Evolutionary conservation across 192 early-diverging fungal species (phyloP).

Genomic region (Diversispora epigaea): DNA sequence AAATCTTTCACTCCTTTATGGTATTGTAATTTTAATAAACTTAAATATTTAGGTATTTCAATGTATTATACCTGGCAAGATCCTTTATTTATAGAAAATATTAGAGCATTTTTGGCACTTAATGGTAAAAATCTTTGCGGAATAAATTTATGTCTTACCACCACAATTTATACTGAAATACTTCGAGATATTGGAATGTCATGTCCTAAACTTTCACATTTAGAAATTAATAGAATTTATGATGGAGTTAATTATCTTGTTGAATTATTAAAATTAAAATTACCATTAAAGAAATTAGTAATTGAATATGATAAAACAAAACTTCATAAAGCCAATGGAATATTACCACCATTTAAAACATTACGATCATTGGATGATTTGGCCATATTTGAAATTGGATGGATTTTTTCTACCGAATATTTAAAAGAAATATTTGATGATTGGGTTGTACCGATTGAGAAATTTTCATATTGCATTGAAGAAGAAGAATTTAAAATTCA

Average conservation of each 20-base stretch:
- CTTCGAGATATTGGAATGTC: background rate
- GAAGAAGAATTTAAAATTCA: conserved; percentile 70
- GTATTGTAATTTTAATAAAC: background rate
- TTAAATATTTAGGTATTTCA: background rate
- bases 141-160: background rate
- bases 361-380: background rate
- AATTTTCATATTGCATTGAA: background rate
- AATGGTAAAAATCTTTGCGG: background rate
- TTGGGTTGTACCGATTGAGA: background rate
- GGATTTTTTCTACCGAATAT: background rate
- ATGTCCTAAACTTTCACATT: background rate
- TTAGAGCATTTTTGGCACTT: background rate
- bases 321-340: background rate
- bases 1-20: conserved; percentile 1
- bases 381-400: background rate
- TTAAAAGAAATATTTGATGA: background rate
- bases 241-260: background rate
- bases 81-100: background rate
- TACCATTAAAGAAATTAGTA: background rate
- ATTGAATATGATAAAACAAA: conserved; percentile 5
- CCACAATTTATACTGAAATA: background rate
- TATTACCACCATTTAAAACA: background rate
- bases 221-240: background rate
- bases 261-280: background rate
- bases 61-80: background rate